Evolutionary conservation across 306 rosid genomes (phyloP), one percentile per base, ranked within the genome.

Genomic region (Lablab purpureus): DNA sequence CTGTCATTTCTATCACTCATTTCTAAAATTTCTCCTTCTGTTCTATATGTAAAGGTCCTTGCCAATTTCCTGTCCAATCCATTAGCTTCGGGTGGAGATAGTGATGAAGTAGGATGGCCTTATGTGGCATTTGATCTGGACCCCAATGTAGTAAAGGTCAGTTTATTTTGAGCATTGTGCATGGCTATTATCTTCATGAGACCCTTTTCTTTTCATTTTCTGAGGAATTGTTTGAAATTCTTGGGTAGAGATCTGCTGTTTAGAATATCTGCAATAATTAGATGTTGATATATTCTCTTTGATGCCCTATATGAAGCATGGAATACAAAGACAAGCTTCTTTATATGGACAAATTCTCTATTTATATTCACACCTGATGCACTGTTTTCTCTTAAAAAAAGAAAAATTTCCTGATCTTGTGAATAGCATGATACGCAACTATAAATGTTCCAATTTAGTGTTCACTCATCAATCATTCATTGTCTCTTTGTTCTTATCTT

Each of bases 81-180:
- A 17, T 74, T 95, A 85, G 96, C 93, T 78, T 84, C 93, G 12
- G 97, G 93, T 71, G 84, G 75, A 49, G 97, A 91, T 74, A 87
- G 90, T 45, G 87, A 83, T 55, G 50, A 75, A 76, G 73, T 67
- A 51, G 97, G 96, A 85, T 79, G 87, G 91, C 89, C 93, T 23
- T 96, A 83, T 74, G 87, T 96, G 68, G 99, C 93, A 82, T 96
- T 96, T 79, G 99, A 96, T 86, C 87, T 93, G 41, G 93, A 96
- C 78, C 94, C 90, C 69, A 87, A 86, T 17, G 93, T 90, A 18
- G 99, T 96, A 76, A 88, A 96, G 98, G 99, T 96, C 59, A 78
- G 87, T 83, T 62, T 58, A 46, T 34, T 65, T 52, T 73, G 25
- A 22, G 82, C 59, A 30, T 41, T 60, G 22, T 43, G 46, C 67